Evolutionary conservation across 306 rosid genomes (phyloP).

Genomic region (Medicago ruthenica): DNA sequence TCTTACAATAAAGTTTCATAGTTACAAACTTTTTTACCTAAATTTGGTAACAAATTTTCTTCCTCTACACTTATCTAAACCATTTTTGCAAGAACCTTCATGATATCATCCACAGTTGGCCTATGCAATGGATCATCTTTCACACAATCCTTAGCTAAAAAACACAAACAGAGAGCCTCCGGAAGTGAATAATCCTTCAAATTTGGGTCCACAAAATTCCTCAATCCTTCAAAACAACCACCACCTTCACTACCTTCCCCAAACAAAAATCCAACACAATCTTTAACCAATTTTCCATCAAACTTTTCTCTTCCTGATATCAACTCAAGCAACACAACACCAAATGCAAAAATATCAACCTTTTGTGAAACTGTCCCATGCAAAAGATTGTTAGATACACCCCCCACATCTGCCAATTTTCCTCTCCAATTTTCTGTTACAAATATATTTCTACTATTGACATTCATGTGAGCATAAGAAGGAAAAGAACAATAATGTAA

Average conservation of each 20-base stretch:
- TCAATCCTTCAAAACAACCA: conserved; percentile 68
- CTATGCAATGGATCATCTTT: conserved; percentile 68
- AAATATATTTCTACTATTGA: conserved; percentile 59
- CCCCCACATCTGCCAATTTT: conserved; percentile 62
- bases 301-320: conserved; percentile 62
- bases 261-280: conserved; percentile 59
- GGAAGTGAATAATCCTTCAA: conserved; percentile 67
- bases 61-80: conserved; percentile 36
- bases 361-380: conserved; percentile 56
- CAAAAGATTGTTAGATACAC: conserved; percentile 20
- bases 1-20: background rate
- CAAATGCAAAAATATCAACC: conserved; percentile 70
- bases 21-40: conserved; percentile 12
- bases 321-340: conserved; percentile 70
- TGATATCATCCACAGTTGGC: conserved; percentile 72
- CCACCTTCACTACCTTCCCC: conserved; percentile 56
- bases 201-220: conserved; percentile 65
- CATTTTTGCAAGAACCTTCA: conserved; percentile 67
- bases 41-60: background rate
- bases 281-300: conserved; percentile 57
- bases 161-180: conserved; percentile 62
- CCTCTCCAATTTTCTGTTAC: conserved; percentile 62
- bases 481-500: conserved; percentile 67
- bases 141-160: conserved; percentile 70
- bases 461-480: conserved; percentile 60